Evolutionary conservation across 2,329 filamentous ascomycete species (phyloP), one percentile per base, ranked within the genome.

Genomic region (Nannizzia gypsea): DNA sequence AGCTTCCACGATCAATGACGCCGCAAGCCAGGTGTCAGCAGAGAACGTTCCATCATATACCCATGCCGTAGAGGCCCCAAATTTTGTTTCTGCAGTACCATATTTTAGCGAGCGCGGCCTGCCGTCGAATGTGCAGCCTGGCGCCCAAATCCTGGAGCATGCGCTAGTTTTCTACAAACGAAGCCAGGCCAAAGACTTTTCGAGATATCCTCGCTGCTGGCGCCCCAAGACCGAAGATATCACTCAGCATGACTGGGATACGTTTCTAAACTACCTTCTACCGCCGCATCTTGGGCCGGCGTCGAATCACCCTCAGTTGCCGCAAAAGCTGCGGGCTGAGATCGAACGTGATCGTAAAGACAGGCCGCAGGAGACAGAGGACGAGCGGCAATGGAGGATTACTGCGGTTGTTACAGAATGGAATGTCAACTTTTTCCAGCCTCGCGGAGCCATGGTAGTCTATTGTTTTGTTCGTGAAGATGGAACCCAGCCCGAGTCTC

Each of bases 181-280:
- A 46, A 75, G 71, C 59, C 72, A 74, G 61, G 65, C 70, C 0
- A 75, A 73, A 59, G 74, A 76, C 57, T 74, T 74, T 15, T 69
- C 70, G n/a, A 72, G 73, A 28, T 69, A 73, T 44, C 72, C 73
- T 1, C 73, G 74, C 1, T 74, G 74, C 62, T 74, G 73, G 73
- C 70, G 67, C 44, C 60, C 68, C 15, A 67, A 68, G 9, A 64
- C 64, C 44, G 64, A 68, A 24, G 70, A 74, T 52, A 68, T 76
- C 31, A 64, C 66, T 46, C 71, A 74, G 64, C 70, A 73, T 64
- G 75, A 77, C 63, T 77, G 75, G 75, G 69, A 74, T 60, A 73
- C 70, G 8, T 77, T 76, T 61, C 60, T 76, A 24, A 71, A 71
- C 50, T 73, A 74, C 64, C 62, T 77, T 4, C 74, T 77, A 55